Evolutionary conservation across 1,284 basidiomycete species (phyloP).

Genomic region (Malassezia brasiliensis): DNA sequence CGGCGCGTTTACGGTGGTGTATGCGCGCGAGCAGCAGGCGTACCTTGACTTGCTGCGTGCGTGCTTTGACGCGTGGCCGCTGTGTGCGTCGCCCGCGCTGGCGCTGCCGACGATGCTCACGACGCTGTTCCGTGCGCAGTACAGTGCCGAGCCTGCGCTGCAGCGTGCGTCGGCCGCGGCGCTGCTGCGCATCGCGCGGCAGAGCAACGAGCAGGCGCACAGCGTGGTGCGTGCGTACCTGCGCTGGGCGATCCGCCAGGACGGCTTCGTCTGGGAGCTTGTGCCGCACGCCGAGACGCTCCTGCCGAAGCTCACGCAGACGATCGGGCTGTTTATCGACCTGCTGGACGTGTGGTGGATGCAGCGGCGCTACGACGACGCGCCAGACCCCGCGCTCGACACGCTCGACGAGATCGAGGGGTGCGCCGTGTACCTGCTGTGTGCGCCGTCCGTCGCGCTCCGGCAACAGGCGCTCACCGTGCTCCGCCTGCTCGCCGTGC

Average conservation of each 20-base stretch:
- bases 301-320: slow-evolving; percentile 57
- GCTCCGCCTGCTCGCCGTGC: slow-evolving; percentile 30
- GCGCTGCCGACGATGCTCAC: slow-evolving; percentile 61
- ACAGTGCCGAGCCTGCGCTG: slow-evolving; percentile 66
- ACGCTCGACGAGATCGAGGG: slow-evolving; percentile 58
- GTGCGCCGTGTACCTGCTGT: slow-evolving; percentile 64
- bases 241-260: slow-evolving; percentile 66
- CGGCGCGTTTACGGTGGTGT: slow-evolving; percentile 59
- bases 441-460: slow-evolving; percentile 60
- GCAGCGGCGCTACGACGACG: slow-evolving; percentile 45
- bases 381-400: slow-evolving; percentile 20
- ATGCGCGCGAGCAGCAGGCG: slow-evolving; percentile 55
- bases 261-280: slow-evolving; percentile 60
- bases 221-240: slow-evolving; percentile 63
- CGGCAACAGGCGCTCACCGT: slow-evolving; percentile 47
- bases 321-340: slow-evolving; percentile 66
- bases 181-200: slow-evolving; percentile 64
- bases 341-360: slow-evolving; percentile 64
- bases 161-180: slow-evolving; percentile 63
- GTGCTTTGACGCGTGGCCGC: slow-evolving; percentile 76
- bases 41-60: slow-evolving; percentile 67
- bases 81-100: slow-evolving; percentile 56
- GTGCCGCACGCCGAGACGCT: slow-evolving; percentile 57
- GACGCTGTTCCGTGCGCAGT: slow-evolving; percentile 68
- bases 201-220: slow-evolving; percentile 51